Conservation (phyloP, 768 basidiomycete genomes). For the Tephrocybe sp. region DNA sequence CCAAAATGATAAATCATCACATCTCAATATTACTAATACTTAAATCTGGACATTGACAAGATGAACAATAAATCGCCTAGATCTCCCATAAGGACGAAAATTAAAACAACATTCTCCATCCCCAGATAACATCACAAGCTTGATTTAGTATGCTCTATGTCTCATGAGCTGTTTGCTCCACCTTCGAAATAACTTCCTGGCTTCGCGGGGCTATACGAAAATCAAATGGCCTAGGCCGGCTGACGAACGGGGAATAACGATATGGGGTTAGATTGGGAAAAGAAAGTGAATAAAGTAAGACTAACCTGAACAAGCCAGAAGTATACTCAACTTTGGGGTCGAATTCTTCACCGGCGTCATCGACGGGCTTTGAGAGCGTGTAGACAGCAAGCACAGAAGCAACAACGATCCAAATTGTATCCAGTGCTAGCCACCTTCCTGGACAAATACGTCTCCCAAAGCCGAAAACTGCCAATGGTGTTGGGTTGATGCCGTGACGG, state of each 20-base stretch:
- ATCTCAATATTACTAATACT: no score
- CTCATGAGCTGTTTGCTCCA: conserved; percentile 7
- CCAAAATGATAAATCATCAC: no score
- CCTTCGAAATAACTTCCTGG: background rate
- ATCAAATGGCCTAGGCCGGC: conserved; percentile 9
- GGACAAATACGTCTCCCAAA: conserved; percentile 12
- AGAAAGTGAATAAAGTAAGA: background rate
- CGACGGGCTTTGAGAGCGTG: conserved; percentile 1
- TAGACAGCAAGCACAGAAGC: conserved; percentile 9
- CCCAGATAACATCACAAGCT: no score
- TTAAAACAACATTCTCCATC: no score
- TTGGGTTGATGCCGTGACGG: background rate
- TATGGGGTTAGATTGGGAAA: no score
- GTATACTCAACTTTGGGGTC: conserved; percentile 9
- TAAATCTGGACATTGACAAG: no score
- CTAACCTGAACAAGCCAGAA: conserved; percentile 11
- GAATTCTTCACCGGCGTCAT: conserved; percentile 2
- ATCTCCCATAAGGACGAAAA: no score
- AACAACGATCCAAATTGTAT: conserved; percentile 11
- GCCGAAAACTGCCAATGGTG: conserved; percentile 9
- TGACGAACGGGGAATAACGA: background rate
- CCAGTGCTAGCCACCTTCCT: conserved; percentile 7
- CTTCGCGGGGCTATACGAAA: conserved; percentile 9
- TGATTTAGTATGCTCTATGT: background rate
- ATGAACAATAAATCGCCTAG: no score